phyloP scores from a whole-genome alignment of 2,329 filamentous ascomycete genomes.

The Mycosphaerella arachidis region DNA sequence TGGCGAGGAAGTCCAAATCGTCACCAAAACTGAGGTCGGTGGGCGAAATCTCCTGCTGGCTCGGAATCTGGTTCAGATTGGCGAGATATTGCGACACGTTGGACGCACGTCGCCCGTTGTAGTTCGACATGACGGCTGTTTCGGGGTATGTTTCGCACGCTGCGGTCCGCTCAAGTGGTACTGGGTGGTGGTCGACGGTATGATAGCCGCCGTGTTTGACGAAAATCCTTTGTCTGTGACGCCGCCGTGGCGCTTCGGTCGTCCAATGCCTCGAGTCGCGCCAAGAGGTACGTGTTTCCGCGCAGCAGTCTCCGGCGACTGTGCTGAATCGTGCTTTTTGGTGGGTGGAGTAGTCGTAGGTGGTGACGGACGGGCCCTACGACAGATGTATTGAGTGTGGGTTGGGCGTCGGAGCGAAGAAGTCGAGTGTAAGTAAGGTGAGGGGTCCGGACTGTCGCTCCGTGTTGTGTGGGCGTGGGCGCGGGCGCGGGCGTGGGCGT shows the following conservation, averaged over 20 bases:
- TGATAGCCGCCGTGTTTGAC: not conserved
- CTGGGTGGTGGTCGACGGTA: not conserved
- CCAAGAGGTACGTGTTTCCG: not conserved
- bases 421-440: not conserved
- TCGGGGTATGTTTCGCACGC: not conserved
- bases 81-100: slow-evolving; percentile 89
- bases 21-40: slow-evolving; percentile 54
- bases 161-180: not conserved
- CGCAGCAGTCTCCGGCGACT: not conserved
- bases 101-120: slow-evolving; percentile 69
- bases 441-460: not conserved
- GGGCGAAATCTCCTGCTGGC: slow-evolving; percentile 55
- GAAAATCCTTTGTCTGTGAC: not conserved
- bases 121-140: slow-evolving; percentile 62
- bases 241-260: not conserved
- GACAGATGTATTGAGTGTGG: not conserved
- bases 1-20: slow-evolving; percentile 53
- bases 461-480: not conserved
- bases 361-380: not conserved
- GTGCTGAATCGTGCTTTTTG: not conserved
- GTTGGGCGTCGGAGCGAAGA: not conserved
- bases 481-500: too few relatives aligned
- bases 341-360: not conserved
- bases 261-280: not conserved
- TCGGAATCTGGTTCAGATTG: slow-evolving; percentile 69